phyloP scores from a whole-genome alignment of 2,329 filamentous ascomycete species.

The Microsporum canis region DNA sequence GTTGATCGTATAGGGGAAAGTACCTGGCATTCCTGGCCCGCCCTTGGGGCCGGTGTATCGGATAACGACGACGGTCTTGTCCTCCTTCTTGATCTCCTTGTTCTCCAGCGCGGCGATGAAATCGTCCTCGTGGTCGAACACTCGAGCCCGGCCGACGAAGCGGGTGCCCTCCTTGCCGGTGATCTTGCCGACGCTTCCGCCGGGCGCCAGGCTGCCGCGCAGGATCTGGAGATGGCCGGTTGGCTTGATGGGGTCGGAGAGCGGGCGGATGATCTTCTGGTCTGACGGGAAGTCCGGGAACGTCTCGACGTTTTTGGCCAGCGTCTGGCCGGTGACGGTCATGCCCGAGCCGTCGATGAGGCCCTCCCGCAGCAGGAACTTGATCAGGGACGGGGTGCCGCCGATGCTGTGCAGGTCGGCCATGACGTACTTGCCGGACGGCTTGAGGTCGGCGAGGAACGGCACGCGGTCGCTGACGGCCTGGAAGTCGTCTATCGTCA shows the following conservation, averaged over 20 bases:
- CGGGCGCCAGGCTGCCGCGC: conserved; percentile 56
- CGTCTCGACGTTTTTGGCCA: conserved; percentile 48
- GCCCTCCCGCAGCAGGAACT: conserved; percentile 47
- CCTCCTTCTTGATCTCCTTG: conserved; percentile 60
- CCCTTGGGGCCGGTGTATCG: conserved; percentile 64
- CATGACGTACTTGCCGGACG: conserved; percentile 56
- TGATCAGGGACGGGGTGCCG: conserved; percentile 47
- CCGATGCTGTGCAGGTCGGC: conserved; percentile 47
- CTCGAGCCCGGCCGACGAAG: conserved; percentile 59
- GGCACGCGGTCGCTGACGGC: conserved; percentile 65
- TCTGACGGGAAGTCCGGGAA: conserved; percentile 54
- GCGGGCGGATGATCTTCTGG: conserved; percentile 58
- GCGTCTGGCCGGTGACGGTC: conserved; percentile 49
- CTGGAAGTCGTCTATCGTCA: conserved; percentile 81
- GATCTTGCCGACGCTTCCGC: conserved; percentile 62
- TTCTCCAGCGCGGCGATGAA: conserved; percentile 57
- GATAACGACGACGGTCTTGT: conserved; percentile 67
- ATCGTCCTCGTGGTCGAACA: conserved; percentile 58
- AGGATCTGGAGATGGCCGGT: conserved; percentile 66
- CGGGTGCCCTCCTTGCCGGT: conserved; percentile 61
- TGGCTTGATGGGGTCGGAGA: conserved; percentile 57
- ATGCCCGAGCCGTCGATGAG: conserved; percentile 49
- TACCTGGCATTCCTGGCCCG: conserved; percentile 55
- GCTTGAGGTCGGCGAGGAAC: conserved; percentile 72
- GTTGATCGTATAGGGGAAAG: neutral